These are phyloP conservation scores for Xylaria sp. DNA, from an alignment of 2,329 filamentous ascomycete species.

Conservation along the genomic window DNA sequence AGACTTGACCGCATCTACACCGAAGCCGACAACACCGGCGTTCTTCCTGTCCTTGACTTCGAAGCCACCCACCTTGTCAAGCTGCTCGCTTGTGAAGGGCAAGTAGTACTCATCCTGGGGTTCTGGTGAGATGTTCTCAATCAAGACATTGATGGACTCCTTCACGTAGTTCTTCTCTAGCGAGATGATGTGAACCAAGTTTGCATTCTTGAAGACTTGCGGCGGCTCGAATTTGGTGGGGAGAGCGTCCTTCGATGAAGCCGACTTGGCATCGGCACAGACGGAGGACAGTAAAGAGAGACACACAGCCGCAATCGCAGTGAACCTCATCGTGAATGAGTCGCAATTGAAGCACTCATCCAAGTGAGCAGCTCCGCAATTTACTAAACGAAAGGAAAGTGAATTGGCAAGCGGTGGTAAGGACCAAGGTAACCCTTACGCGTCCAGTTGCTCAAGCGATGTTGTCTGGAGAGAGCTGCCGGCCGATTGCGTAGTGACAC, in stretches of 20 bases:
- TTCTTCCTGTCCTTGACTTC: conserved; percentile 94
- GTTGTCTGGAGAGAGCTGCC: conserved; percentile 12
- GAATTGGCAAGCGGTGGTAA: conserved; percentile 14
- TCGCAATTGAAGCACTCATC: conserved; percentile 28
- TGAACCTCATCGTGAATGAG: conserved; percentile 41
- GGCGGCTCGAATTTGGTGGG: conserved; percentile 73
- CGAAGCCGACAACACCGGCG: conserved; percentile 59
- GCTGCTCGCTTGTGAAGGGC: conserved; percentile 71
- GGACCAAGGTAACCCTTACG: conserved; percentile 15
- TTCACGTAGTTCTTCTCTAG: conserved; percentile 88
- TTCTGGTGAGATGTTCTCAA: conserved; percentile 77
- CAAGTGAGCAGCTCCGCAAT: conserved; percentile 28
- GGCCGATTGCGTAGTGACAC: conserved; percentile 14
- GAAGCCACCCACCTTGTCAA: conserved; percentile 73
- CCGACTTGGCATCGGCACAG: conserved; percentile 35
- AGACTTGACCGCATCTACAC: conserved; percentile 61
- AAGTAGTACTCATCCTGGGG: conserved; percentile 88
- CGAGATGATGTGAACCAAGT: conserved; percentile 84
- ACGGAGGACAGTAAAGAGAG: conserved; percentile 52
- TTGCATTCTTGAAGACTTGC: conserved; percentile 88
- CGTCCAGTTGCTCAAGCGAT: conserved; percentile 10
- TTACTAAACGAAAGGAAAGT: conserved; percentile 8
- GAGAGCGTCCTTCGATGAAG: conserved; percentile 54
- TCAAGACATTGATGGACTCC: conserved; percentile 87
- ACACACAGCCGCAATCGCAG: conserved; percentile 51